Evolutionary conservation across 352 stramenopile genomes (phyloP).

Genomic region (Globisporangium irregulare): DNA sequence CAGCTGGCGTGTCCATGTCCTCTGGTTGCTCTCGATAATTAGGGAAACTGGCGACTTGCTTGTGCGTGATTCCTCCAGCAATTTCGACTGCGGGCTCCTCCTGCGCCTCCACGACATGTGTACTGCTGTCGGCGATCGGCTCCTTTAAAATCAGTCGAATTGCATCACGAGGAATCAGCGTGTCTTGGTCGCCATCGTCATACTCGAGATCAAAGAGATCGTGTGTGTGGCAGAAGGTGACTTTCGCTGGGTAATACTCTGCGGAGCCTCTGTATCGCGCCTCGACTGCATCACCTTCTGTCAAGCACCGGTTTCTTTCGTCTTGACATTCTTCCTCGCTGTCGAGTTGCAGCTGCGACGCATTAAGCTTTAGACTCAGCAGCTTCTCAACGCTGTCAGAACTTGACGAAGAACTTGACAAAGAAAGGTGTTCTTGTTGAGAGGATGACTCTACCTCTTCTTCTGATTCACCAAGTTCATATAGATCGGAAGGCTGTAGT

Average conservation of each 20-base stretch:
- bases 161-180: not conserved
- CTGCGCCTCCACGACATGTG: not conserved
- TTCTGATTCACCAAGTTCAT: not conserved
- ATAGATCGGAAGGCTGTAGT: not conserved
- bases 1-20: not conserved
- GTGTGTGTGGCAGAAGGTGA: slow-evolving; percentile 6
- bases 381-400: not conserved
- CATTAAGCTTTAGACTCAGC: not conserved
- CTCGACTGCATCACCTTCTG: not conserved
- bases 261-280: not conserved
- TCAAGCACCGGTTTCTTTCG: not conserved
- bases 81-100: not conserved
- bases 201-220: slow-evolving; percentile 4
- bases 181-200: slow-evolving; percentile 11
- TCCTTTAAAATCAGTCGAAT: not conserved
- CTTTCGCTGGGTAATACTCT: slow-evolving; percentile 1
- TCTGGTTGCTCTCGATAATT: not conserved
- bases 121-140: not conserved
- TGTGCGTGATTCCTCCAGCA: too few species aligned
- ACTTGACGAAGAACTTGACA: not conserved
- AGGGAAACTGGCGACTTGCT: too few species aligned
- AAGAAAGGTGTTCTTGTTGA: not conserved
- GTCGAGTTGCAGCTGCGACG: not conserved
- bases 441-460: slow-evolving; percentile 1
- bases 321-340: not conserved